These are phyloP conservation scores for Chamaecrista fasciculata DNA, from an alignment of 306 rosid species.

Conservation along the genomic window DNA sequence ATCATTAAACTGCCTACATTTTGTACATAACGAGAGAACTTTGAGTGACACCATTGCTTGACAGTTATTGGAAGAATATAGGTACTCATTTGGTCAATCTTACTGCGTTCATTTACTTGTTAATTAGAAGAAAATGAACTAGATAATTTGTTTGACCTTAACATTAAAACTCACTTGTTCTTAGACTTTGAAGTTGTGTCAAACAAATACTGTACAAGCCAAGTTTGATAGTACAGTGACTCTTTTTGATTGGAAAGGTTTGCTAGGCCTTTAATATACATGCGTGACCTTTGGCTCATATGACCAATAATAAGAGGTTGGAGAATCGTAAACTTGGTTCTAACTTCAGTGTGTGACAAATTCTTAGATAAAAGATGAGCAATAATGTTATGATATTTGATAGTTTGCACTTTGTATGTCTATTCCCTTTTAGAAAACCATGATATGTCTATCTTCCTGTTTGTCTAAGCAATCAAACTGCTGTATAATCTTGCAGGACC, in stretches of 20 bases:
- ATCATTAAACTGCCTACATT: neutral
- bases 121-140: too few relatives aligned
- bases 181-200: neutral
- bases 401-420: neutral
- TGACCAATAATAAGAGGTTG: neutral
- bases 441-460: neutral
- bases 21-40: neutral
- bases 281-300: neutral
- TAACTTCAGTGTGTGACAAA: neutral
- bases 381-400: too few relatives aligned
- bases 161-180: neutral
- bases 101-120: neutral
- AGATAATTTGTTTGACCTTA: neutral
- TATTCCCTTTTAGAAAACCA: slow-evolving; percentile 21
- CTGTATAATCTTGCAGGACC: slow-evolving; percentile 51
- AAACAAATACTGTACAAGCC: neutral
- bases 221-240: neutral
- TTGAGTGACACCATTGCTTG: neutral
- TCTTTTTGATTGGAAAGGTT: slow-evolving; percentile 4
- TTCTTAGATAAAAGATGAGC: slow-evolving; percentile 2
- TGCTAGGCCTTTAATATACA: neutral
- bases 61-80: neutral
- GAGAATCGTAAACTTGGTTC: neutral
- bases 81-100: neutral
- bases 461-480: slow-evolving; percentile 24